Percentiles rank a stretch among this genome's conserved stretches.
These are phyloP conservation scores for Jamesozyma hellenica DNA, from an alignment of 805 yeast genomes.

Conservation along the genomic window DNA sequence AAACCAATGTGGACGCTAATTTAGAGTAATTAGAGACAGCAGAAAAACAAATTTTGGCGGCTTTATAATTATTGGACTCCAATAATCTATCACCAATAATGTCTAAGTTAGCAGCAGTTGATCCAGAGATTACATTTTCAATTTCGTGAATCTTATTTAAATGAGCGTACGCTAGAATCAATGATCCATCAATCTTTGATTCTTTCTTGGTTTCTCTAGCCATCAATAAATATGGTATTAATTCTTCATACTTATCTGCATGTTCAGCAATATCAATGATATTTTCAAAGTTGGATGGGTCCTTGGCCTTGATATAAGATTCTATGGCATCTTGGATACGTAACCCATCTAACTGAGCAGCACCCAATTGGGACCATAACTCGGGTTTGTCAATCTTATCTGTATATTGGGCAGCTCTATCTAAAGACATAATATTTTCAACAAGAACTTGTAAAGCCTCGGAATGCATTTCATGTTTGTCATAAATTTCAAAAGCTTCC, in stretches of 20 bases:
- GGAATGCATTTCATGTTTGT: conserved; percentile 64
- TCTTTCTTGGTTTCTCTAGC: conserved; percentile 88
- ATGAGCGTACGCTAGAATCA: conserved; percentile 78
- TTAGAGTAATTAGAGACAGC: conserved; percentile 90
- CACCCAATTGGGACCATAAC: conserved; percentile 91
- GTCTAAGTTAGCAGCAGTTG: conserved; percentile 90
- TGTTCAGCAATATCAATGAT: conserved; percentile 93
- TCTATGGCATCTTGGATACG: conserved; percentile 85
- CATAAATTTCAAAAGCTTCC: conserved; percentile 89
- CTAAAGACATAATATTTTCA: conserved; percentile 87
- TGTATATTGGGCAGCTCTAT: conserved; percentile 88
- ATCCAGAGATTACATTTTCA: conserved; percentile 70
- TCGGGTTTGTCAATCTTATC: conserved; percentile 79
- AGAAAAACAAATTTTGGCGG: conserved; percentile 80
- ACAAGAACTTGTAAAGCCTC: conserved; percentile 86
- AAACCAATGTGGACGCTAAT: conserved; percentile 92
- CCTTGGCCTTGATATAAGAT: conserved; percentile 85
- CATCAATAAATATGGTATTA: conserved; percentile 76
- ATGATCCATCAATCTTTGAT: conserved; percentile 85
- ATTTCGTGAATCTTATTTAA: conserved; percentile 68
- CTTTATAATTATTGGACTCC: conserved; percentile 73
- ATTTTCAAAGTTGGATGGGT: conserved; percentile 79
- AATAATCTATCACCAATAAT: conserved; percentile 85
- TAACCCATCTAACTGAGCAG: conserved; percentile 89
- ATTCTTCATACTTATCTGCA: conserved; percentile 93